Evolutionary conservation across 2,329 filamentous ascomycete species (phyloP), one percentile per base, ranked within the genome.

Genomic region (Metarhizium rileyi): DNA sequence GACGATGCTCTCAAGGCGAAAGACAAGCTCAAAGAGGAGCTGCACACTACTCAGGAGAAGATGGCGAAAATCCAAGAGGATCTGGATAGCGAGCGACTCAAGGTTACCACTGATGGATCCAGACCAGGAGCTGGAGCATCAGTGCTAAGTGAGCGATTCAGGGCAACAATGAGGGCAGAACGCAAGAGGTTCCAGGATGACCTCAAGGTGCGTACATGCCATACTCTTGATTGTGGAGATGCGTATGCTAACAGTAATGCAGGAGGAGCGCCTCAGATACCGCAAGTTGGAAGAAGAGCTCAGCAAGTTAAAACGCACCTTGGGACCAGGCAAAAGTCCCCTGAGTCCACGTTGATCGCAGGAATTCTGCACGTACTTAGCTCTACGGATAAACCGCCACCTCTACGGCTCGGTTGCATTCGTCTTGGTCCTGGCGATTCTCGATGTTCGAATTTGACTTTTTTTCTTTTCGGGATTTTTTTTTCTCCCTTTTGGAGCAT

Each of bases 151-250:
- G 75, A 78, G 64, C 75, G 78, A 63, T 78, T 78, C 65, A 63
- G 75, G 44, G 66, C 70, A 7, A 76, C 73, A 22, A 77, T 78
- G 75, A 72, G 75, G 56, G 74, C 76, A 59, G 75, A 78, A 66
- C 70, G 75, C 55, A 77, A 71, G 67, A 76, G 72, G 63, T 78
- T 76, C 65, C 74, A 78, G 54, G 74, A 78, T 54, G 76, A 77
- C 51, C 59, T 78, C 38, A 69, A 65, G 66, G 74, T 76, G 61
- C 58, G 73, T 59, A 27, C 38, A 27, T 9, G 23, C 1, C 10
- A 14, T 33, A 20, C n/a, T 4, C 16, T 16, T 27, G 6, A 14
- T 12, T 16, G 30, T 28, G 30, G 9, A 33, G 30, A 20, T 22
- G 44, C 7, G n/a, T 22, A 46, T 47, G 14, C 66, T 70, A 59